Evolutionary conservation across 805 yeast species (phyloP).

Genomic region (Millerozyma miso): DNA sequence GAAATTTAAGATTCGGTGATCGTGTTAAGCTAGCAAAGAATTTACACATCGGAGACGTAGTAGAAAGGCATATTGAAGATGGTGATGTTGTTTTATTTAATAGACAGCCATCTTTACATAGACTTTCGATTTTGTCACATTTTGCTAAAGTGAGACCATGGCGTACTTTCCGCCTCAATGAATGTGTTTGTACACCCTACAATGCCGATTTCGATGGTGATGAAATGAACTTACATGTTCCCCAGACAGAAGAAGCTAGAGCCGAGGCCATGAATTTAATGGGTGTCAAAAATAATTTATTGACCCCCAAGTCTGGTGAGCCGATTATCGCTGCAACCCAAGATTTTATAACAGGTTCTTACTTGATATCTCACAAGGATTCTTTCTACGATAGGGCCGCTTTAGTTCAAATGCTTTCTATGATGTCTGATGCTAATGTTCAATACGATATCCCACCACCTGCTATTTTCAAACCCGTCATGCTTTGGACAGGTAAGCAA

Average conservation of each 20-base stretch:
- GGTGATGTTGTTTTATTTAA: constrained; percentile 95
- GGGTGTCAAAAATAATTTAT: constrained; percentile 94
- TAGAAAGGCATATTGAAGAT: constrained; percentile 95
- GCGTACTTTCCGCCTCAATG: constrained; percentile 95
- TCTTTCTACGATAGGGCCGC: constrained; percentile 86
- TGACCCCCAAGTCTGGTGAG: constrained; percentile 97
- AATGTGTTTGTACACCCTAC: constrained; percentile 98
- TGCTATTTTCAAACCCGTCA: constrained; percentile 81
- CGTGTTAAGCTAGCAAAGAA: constrained; percentile 70
- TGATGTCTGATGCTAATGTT: constrained; percentile 91
- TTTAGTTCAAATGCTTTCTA: constrained; percentile 74
- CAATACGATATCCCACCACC: constrained; percentile 97
- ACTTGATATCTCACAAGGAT: constrained; percentile 87
- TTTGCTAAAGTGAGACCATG: constrained; percentile 95
- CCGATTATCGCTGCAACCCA: constrained; percentile 99
- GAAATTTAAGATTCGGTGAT: constrained; percentile 88
- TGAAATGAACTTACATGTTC: constrained; percentile 98
- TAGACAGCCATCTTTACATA: constrained; percentile 96
- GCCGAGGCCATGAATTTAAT: constrained; percentile 97
- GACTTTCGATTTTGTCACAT: constrained; percentile 90
- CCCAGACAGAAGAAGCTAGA: constrained; percentile 97
- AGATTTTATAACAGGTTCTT: constrained; percentile 97
- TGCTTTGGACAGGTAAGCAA: constrained; percentile 97
- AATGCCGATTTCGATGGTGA: constrained; percentile 99
- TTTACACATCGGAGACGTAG: constrained; percentile 83